Base-by-base conservation (phyloP, 2,329 filamentous ascomycete species). In the Ilyonectria sp. region DNA sequence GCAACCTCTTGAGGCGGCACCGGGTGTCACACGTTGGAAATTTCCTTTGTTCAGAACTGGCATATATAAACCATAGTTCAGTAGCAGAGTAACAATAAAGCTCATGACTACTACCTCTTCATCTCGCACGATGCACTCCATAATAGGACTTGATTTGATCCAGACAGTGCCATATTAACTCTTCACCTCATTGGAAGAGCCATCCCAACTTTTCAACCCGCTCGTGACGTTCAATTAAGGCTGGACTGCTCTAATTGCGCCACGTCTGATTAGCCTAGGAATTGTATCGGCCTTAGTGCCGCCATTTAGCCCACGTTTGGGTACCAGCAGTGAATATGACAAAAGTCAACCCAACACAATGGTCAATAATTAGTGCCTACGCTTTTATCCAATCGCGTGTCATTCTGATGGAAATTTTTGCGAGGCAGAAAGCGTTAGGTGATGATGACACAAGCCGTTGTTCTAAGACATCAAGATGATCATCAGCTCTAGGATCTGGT, bases 31-130 rank as follows among this genome's bases (percentile, higher is more conserved):
- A 66, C 49, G 46, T 54, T 66, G 44, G 57, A 46, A 53, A 55
- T 69, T 73, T 73, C 56, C 54, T 69, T 69, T 46, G 63, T 63
- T 50, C 52, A 60, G 72, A 63, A 70, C 62, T 47, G 60, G 71
- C 65, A 47, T 56, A 52, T n/a, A 59, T 50, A 50, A 58, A 61
- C 43, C 46, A 17, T 46, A 44, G 37, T 58, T 35, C 61, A 57
- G 68, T 75, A 74, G 71, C 68, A 59, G 63, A n/a, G 53, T 67
- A 71, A 68, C 67, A 56, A 49, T 56, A 55, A 50, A 60, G 46
- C 54, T 58, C 63, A 68, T 70, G 62, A 70, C 73, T 75, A 65
- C 66, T 57, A 56, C 35, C 49, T 60, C n/a, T 54, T 60, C n/a
- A 46, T 50, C n/a, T 23, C 54, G 21, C 21, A 11, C 15, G 26